phyloP scores from a whole-genome alignment of 331 rosid genomes.

The Cydonia oblonga region DNA sequence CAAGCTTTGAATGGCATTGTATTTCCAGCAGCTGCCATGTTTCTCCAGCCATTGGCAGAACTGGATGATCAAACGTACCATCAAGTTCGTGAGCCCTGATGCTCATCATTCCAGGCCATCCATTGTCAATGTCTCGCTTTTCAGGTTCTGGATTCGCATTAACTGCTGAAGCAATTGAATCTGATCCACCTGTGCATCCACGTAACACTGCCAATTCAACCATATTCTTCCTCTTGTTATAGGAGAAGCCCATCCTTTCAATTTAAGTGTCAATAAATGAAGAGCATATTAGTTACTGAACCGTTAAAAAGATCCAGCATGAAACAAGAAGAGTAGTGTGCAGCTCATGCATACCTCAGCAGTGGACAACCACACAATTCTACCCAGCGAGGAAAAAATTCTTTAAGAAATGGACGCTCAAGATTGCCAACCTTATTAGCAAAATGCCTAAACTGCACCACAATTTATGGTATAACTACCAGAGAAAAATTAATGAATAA shows the following conservation, averaged over 20 bases:
- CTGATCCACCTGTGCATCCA: constrained; percentile 59
- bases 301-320: constrained; percentile 7
- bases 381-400: constrained; percentile 95
- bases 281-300: constrained; percentile 20
- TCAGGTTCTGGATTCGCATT: constrained; percentile 54
- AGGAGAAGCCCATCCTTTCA: constrained; percentile 83
- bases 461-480: background rate
- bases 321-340: constrained; percentile 7
- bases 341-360: constrained; percentile 48
- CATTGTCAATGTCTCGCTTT: constrained; percentile 68
- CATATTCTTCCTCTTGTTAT: constrained; percentile 87
- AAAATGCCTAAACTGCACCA: constrained; percentile 85
- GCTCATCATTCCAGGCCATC: constrained; percentile 99
- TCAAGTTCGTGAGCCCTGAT: constrained; percentile 92
- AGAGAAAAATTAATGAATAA: background rate
- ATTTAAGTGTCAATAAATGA: constrained; percentile 9
- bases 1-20: constrained; percentile 89
- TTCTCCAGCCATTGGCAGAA: constrained; percentile 92
- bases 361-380: constrained; percentile 85
- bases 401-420: constrained; percentile 98
- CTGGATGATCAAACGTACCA: constrained; percentile 95
- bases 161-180: constrained; percentile 42
- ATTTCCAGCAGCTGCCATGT: constrained; percentile 84
- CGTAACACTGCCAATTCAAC: constrained; percentile 93
- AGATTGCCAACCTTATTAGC: constrained; percentile 96